Conservation (phyloP, 2,329 filamentous ascomycete genomes). For the Endothia cerciana region DNA sequence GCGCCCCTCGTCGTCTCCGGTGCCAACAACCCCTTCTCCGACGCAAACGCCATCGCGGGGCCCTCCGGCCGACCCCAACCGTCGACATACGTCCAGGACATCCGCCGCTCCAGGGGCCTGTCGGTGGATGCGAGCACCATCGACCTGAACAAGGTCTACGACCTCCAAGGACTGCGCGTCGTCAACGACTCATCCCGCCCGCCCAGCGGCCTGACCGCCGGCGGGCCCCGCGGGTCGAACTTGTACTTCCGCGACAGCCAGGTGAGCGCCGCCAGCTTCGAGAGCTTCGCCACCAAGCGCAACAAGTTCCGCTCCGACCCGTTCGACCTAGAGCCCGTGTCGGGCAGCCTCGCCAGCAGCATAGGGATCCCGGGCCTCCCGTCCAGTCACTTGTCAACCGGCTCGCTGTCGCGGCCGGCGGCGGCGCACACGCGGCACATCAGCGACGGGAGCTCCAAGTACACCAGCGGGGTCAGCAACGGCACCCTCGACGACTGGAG, state of each 20-base stretch:
- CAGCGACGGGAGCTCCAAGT: constrained; percentile 48
- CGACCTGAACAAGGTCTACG: constrained; percentile 32
- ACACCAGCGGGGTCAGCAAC: constrained; percentile 55
- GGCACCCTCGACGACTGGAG: constrained; percentile 47
- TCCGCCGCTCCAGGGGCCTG: constrained; percentile 54
- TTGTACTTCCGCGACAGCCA: constrained; percentile 40
- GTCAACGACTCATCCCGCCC: constrained; percentile 28
- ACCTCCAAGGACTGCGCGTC: constrained; percentile 16
- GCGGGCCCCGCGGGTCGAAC: constrained; percentile 21
- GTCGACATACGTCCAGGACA: constrained; percentile 50
- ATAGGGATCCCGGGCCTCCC: constrained; percentile 39
- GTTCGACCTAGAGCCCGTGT: constrained; percentile 64
- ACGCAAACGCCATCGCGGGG: constrained; percentile 48
- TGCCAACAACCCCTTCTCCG: constrained; percentile 52
- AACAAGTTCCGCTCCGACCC: constrained; percentile 66
- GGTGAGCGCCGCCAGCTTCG: constrained; percentile 49
- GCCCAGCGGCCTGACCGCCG: constrained; percentile 10
- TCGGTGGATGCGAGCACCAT: constrained; percentile 41
- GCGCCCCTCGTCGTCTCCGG: constrained; percentile 40
- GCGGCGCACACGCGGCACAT: constrained; percentile 41
- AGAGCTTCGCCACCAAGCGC: constrained; percentile 50
- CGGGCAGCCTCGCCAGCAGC: constrained; percentile 37
- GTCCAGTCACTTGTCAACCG: constrained; percentile 33
- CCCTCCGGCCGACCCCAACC: constrained; percentile 36
- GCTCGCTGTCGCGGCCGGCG: constrained; percentile 35